Conservation (phyloP, 192 early-diverging fungal species). For the Podila clonocystis region DNA sequence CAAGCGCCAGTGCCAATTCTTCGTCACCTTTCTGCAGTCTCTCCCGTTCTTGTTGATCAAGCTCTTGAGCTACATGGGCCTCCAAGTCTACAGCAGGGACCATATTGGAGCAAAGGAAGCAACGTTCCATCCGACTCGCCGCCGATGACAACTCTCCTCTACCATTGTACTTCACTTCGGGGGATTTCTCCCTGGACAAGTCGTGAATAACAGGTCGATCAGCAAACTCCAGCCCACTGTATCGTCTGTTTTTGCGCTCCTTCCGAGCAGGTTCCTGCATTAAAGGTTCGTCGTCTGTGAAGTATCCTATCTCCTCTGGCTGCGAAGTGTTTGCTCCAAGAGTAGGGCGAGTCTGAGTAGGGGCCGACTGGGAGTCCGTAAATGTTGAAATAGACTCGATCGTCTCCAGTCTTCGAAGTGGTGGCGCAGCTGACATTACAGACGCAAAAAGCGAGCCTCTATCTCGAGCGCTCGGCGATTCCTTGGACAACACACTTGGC, state of each 20-base stretch:
- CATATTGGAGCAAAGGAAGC: conserved; percentile 24
- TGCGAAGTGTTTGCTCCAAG: background rate
- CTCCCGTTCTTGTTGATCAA: conserved; percentile 24
- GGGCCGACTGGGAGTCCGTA: conserved; percentile 12
- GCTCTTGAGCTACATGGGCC: conserved; percentile 31
- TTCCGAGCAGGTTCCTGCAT: background rate
- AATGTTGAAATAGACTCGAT: conserved; percentile 26
- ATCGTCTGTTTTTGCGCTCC: conserved; percentile 8
- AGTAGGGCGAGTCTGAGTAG: background rate
- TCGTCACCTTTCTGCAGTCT: conserved; percentile 24
- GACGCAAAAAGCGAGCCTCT: background rate
- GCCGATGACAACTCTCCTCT: background rate
- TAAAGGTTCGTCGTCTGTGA: conserved; percentile 31
- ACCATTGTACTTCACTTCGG: background rate
- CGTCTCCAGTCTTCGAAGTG: conserved; percentile 16
- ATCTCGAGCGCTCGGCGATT: background rate
- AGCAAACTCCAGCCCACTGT: conserved; percentile 15
- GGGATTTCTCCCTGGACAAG: background rate
- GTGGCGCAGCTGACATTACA: background rate
- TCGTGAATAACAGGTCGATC: background rate
- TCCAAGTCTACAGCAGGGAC: conserved; percentile 20
- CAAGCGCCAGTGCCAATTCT: conserved; percentile 12
- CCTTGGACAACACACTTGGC: no score
- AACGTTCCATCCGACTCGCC: conserved; percentile 11
- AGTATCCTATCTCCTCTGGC: conserved; percentile 30